These are phyloP conservation scores for Zanthoxylum bungeanum DNA, from an alignment of 345 rosid genomes.

Conservation along the genomic window DNA sequence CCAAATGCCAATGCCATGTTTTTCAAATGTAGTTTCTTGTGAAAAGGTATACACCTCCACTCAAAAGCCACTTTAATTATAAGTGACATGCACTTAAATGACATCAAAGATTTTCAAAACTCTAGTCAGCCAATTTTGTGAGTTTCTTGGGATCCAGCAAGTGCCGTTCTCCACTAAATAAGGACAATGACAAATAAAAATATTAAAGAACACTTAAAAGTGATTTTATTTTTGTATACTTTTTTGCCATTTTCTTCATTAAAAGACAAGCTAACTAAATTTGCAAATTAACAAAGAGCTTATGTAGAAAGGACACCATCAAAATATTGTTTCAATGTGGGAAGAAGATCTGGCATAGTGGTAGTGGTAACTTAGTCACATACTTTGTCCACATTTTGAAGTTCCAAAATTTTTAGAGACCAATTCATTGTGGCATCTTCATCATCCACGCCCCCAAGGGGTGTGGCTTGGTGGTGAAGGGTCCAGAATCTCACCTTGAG, in stretches of 20 bases:
- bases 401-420: background rate
- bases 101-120: background rate
- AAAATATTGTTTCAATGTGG: background rate
- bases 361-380: constrained; percentile 26
- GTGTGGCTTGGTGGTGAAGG: too few species aligned
- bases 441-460: too few species aligned
- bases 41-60: too few species aligned
- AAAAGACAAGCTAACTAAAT: background rate
- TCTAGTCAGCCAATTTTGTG: background rate
- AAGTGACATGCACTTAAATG: too few species aligned
- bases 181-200: background rate
- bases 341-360: background rate
- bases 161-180: background rate
- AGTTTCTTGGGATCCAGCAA: constrained; percentile 1
- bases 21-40: too few species aligned
- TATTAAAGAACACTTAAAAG: background rate
- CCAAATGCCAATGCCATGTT: too few species aligned
- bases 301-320: too few species aligned
- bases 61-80: too few species aligned
- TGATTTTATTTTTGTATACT: background rate
- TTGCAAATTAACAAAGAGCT: background rate
- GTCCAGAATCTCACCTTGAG: too few species aligned
- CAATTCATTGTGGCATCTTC: constrained; percentile 7
- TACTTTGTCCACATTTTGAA: constrained; percentile 8
- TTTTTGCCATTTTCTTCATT: background rate